Evolutionary conservation across 2,329 filamentous ascomycete species (phyloP), one percentile per base, ranked within the genome.

Genomic region (Aureobasidium mangrovei): DNA sequence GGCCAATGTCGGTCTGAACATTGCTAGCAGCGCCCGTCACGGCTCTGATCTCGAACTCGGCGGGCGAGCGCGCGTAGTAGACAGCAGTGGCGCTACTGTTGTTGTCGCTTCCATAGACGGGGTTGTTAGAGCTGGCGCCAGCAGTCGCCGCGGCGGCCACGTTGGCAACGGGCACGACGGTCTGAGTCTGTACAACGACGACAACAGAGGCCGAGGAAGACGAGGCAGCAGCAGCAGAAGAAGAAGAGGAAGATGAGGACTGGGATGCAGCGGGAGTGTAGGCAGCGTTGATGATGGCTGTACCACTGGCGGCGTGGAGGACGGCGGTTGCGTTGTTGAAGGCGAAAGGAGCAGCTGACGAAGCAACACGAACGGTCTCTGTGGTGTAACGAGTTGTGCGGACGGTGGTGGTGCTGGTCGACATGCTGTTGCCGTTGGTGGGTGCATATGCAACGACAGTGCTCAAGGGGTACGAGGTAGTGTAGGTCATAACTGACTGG

Each of bases 251-350:
- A 10, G 40, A 9, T 7, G 49, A 35, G 1, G 24, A 29, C 6
- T 7, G 4, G 4, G 40, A 10, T 7, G 10, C 27, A 3, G 9
- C 40, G 8, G 39, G 18, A 24, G 40, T 44, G 39, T 43, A 44
- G 10, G 40, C 49, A 12, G 32, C 49, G 3, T 44, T 44, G 39
- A 44, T 8, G 10, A 41, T 28, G 4, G 26, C 49, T 26, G 39
- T 44, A 10, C 39, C 39, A 27, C 40, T 53, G 32, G 39, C 31
- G 32, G 40, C 40, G 10, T 35, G 32, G 1, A 53, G 3, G 26
- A 40, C 40, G 49, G 49, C 49, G n/a, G 49, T 53, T 24, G 24
- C 49, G 40, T 53, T 53, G 49, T 31, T 44, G 49, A 53, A 53
- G 18, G 49, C 39, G 27, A 53, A 53, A 24, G 49, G 49, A 7